Evolutionary conservation across 345 rosid genomes (phyloP), one percentile per base, ranked within the genome.

Genomic region (Citrus reticulata): DNA sequence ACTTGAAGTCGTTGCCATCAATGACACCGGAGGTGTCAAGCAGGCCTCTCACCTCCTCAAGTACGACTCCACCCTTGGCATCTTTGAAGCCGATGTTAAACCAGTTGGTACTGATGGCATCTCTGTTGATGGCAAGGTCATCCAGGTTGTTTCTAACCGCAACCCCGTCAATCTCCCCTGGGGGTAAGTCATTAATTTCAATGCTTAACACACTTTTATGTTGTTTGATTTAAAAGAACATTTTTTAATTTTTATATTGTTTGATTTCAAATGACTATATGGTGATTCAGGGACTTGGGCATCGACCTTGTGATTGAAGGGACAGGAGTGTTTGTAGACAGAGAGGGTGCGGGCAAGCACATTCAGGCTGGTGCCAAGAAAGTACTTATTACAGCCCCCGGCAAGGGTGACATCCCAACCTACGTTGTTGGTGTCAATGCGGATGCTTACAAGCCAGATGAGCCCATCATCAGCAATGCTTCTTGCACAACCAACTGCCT

Each of bases 401-500:
- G 99, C 27, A 95, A 95, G 85, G 99, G 99, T 24, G 99, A 95
- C 75, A 95, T 95, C 81, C 99, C 99, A 1, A 95, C 99, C 19
- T 95, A 93, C 59, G 98, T 95, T 0, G 94, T 95, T 71, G 99
- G 99, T 9, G 99, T 95, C 73, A 92, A 95, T 83, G 99, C 89
- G n/a, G 99, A 91, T 1, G 67, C 70, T 51, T 95, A 95, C 91
- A 89, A 20, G 80, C 92, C 82, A 4, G 87, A 76, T 8, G 99
- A 95, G 77, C 82, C 95, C 68, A 93, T 95, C 82, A 92, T 95
- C 88, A 95, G 99, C 89, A 95, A 93, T 29, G 99, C 99, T 9
- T 95, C 99, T 75, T 95, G 99, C 90, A 95, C 99, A 79, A 95
- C 99, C n/a, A 95, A 95, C 82, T 95, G 99, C 83, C 97, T 95